phyloP scores from a whole-genome alignment of 2,329 filamentous ascomycete genomes.

The Ascochyta lentis region DNA sequence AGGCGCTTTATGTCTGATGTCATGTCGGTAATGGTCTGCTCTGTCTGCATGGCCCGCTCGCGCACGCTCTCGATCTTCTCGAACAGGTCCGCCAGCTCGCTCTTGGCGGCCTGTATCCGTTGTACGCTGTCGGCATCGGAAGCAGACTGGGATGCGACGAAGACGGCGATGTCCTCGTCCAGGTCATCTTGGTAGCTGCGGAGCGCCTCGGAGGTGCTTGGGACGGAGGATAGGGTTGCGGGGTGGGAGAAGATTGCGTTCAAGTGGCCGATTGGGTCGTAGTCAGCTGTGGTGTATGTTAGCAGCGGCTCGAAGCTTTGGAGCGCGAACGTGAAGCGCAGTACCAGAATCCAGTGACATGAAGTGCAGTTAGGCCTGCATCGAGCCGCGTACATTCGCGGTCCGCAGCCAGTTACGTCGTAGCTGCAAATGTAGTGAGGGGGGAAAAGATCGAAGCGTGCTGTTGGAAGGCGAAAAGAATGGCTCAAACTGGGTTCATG shows the following conservation, averaged over 20 bases:
- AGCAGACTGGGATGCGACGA: conserved; percentile 78
- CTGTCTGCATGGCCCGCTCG: conserved; percentile 86
- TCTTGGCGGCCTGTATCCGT: conserved; percentile 89
- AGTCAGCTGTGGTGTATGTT: conserved; percentile 67
- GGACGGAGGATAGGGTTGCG: conserved; percentile 79
- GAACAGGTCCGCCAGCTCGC: conserved; percentile 88
- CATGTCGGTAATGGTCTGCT: conserved; percentile 97
- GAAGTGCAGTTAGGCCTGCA: conserved; percentile 44
- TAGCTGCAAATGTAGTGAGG: conserved; percentile 10
- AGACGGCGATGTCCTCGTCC: conserved; percentile 74
- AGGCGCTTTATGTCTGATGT: conserved; percentile 98
- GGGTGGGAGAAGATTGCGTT: conserved; percentile 94
- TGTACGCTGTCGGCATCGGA: conserved; percentile 86
- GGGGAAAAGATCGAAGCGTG: neutral
- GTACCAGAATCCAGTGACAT: conserved; percentile 52
- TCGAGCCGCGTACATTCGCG: conserved; percentile 42
- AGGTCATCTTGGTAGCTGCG: conserved; percentile 81
- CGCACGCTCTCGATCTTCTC: conserved; percentile 94
- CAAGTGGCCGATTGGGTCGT: conserved; percentile 90
- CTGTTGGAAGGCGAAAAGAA: neutral
- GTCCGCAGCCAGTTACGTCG: conserved; percentile 30
- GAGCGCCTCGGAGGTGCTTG: conserved; percentile 75
- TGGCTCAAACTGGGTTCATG: conserved; percentile 5
- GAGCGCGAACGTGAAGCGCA: conserved; percentile 9
- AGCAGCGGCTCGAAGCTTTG: conserved; percentile 26